These are phyloP conservation scores for Gleditsia sinensis DNA, from an alignment of 306 rosid genomes.

Conservation along the genomic window DNA sequence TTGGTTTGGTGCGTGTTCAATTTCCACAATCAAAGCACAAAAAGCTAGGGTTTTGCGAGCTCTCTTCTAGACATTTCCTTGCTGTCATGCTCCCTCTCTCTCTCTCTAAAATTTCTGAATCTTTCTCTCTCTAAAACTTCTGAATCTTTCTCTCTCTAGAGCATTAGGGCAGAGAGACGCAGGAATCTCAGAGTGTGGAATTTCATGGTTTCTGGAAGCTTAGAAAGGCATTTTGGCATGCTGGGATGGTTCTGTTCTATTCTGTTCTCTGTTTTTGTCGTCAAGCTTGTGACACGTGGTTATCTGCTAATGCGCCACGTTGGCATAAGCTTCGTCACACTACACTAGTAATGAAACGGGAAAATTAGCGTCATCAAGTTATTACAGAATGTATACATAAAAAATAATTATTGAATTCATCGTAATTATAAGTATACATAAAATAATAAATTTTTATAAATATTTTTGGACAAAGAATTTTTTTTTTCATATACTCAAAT, in stretches of 20 bases:
- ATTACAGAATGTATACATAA: too few species aligned
- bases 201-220: conserved; percentile 31
- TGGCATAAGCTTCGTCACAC: background rate
- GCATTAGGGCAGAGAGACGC: background rate
- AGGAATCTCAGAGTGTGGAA: conserved; percentile 38
- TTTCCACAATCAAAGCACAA: conserved; percentile 6
- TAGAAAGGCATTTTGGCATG: background rate
- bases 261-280: conserved; percentile 8
- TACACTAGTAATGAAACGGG: too few species aligned
- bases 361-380: too few species aligned
- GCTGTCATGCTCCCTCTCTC: conserved; percentile 4
- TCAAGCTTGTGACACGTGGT: conserved; percentile 18
- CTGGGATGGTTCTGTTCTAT: too few species aligned
- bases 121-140: background rate
- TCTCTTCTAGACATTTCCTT: conserved; percentile 28
- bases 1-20: conserved; percentile 30
- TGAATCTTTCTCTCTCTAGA: background rate
- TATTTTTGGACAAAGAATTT: too few species aligned
- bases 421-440: too few species aligned
- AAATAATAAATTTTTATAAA: too few species aligned
- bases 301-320: background rate
- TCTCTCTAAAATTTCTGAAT: background rate
- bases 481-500: too few species aligned
- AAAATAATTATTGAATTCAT: too few species aligned
- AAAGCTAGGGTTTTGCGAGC: conserved; percentile 50